Base-by-base conservation (phyloP, 1,284 basidiomycete species). In the Melanopsichium pennsylvanicum region DNA sequence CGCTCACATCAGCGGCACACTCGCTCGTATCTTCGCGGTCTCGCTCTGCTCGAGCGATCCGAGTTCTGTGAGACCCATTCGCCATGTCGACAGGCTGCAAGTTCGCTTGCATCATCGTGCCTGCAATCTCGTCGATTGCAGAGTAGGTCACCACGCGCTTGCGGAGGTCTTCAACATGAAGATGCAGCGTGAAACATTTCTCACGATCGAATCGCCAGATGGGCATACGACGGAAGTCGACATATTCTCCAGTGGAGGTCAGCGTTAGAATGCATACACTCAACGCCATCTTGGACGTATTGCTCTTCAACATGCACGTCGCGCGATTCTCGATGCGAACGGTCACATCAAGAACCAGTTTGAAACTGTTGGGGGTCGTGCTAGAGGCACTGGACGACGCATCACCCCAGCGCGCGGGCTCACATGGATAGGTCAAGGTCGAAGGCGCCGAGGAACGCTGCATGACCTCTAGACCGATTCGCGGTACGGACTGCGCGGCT, bases 91-190 rank as follows among this genome's bases (percentile, higher is more conserved):
- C 43, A 15, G 70, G 72, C 40, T 45, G 46, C 18, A 72, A 36
- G 26, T 56, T 60, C 9, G 62, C 59, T 16, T 60, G 44, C 22
- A 70, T 59, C 35, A 44, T 18, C 10, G 54, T 46, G 25, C 64
- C 67, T 12, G 71, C 60, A 3, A 74, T 51, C 40, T 72, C 62
- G 25, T 72, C 68, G 45, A 72, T 69, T 9, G 54, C 55, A 0
- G 69, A 51, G 26, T 54, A 55, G 37, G 64, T 62, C 11, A 74
- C 18, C 33, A 82, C 43, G 5, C 72, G 73, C 38, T 75, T 74
- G 7, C 61, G 71, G 0, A 75, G 76, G 47, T 76, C 74, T 23
- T 60, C 52, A 13, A 82, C 72, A 2, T 57, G 29, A 23, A 75
- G 70, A 2, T 57, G 55, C 22, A 81, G 11, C 9, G 54, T 54